These are phyloP conservation scores for Calonectria naviculata DNA, from an alignment of 2,329 filamentous ascomycete species.

Conservation along the genomic window DNA sequence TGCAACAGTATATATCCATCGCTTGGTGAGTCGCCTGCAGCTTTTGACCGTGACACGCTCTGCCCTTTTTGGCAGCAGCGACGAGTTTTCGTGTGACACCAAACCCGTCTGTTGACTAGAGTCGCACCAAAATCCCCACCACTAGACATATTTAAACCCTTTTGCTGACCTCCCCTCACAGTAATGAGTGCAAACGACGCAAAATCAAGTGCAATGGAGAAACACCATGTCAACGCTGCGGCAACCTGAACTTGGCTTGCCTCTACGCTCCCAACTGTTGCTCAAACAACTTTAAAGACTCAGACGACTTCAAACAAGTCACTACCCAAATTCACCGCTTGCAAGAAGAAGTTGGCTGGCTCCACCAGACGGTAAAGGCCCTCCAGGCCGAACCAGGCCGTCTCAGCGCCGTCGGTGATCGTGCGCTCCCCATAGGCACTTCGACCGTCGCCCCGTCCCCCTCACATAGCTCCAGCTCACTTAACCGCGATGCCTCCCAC, in stretches of 20 bases:
- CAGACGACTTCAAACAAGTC: slow-evolving; percentile 90
- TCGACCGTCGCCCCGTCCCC: slow-evolving; percentile 53
- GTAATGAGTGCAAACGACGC: slow-evolving; percentile 80
- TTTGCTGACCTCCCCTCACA: slow-evolving; percentile 42
- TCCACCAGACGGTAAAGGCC: slow-evolving; percentile 78
- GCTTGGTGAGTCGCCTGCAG: slow-evolving; percentile 60
- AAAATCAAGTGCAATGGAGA: slow-evolving; percentile 82
- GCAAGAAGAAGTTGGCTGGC: slow-evolving; percentile 85
- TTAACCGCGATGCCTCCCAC: slow-evolving; percentile 57
- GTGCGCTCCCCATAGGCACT: slow-evolving; percentile 48
- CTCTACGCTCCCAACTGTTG: slow-evolving; percentile 76
- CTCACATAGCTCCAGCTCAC: slow-evolving; percentile 52
- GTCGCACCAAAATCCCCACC: not conserved
- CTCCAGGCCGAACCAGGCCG: slow-evolving; percentile 68
- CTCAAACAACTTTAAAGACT: slow-evolving; percentile 87
- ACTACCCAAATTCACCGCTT: slow-evolving; percentile 77
- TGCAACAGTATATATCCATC: slow-evolving; percentile 67
- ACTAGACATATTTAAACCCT: not conserved
- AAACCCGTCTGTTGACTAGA: not conserved
- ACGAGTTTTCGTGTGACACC: not conserved
- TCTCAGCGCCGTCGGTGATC: slow-evolving; percentile 56
- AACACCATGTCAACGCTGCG: slow-evolving; percentile 74
- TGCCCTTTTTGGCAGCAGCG: not conserved
- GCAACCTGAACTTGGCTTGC: slow-evolving; percentile 74
- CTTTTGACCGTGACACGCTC: not conserved